phyloP scores from a whole-genome alignment of 169 alveolate species.

The Theileria equi region DNA sequence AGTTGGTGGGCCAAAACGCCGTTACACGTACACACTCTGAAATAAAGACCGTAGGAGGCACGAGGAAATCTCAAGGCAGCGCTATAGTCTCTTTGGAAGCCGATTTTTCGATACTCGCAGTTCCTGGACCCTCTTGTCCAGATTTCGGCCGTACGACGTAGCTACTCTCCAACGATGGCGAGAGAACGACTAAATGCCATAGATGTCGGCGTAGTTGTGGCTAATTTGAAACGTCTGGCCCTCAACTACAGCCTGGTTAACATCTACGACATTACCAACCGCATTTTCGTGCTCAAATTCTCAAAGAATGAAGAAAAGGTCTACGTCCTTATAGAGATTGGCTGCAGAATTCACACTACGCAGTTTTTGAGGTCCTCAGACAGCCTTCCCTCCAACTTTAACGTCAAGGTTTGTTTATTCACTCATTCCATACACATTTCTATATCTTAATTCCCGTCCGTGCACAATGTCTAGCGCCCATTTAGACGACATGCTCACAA shows the following conservation, averaged over 20 bases:
- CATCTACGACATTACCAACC: constrained; percentile 71
- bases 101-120: too few relatives aligned
- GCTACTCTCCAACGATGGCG: constrained; percentile 49
- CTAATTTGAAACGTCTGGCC: constrained; percentile 50
- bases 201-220: constrained; percentile 68
- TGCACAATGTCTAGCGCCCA: too few relatives aligned
- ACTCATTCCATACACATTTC: background rate
- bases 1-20: too few relatives aligned
- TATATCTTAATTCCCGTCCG: background rate
- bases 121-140: background rate
- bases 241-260: constrained; percentile 67
- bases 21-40: too few relatives aligned
- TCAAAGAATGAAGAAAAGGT: constrained; percentile 71
- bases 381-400: constrained; percentile 74
- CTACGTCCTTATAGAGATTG: constrained; percentile 70
- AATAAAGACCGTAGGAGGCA: too few relatives aligned
- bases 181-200: constrained; percentile 74
- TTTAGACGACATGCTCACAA: background rate
- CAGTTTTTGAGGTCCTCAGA: constrained; percentile 70
- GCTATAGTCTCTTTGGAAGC: too few relatives aligned
- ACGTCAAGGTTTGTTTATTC: constrained; percentile 57
- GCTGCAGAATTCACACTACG: constrained; percentile 72
- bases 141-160: background rate
- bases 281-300: constrained; percentile 70
- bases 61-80: too few relatives aligned